Evolutionary conservation across 208 protist species (phyloP).

Genomic region (Vickermania spadyakhi): DNA sequence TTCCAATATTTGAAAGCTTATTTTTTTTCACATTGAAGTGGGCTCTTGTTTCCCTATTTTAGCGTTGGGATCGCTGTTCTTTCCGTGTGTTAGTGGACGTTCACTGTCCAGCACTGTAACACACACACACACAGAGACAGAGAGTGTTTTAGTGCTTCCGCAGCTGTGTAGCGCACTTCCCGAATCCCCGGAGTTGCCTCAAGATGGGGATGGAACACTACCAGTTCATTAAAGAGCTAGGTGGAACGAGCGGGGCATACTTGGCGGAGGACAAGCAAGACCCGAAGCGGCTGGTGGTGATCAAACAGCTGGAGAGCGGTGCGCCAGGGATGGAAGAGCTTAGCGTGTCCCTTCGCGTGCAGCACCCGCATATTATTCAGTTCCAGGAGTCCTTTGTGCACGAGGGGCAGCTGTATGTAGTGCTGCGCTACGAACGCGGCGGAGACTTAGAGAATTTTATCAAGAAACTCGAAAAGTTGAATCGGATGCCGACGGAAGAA

Average conservation of each 20-base stretch:
- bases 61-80: background rate
- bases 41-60: no score
- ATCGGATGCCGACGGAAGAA: slow-evolving; percentile 34
- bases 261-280: slow-evolving; percentile 58
- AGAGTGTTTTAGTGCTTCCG: no score
- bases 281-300: slow-evolving; percentile 44
- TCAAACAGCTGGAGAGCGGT: slow-evolving; percentile 66
- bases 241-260: slow-evolving; percentile 69
- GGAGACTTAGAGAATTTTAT: slow-evolving; percentile 76
- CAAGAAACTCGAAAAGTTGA: slow-evolving; percentile 15
- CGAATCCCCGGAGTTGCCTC: no score
- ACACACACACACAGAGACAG: slow-evolving; percentile 1
- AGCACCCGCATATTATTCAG: slow-evolving; percentile 68
- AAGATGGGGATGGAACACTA: slow-evolving; percentile 85
- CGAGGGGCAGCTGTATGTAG: slow-evolving; percentile 65
- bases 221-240: slow-evolving; percentile 53
- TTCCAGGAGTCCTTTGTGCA: slow-evolving; percentile 69
- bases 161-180: no score
- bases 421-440: slow-evolving; percentile 71
- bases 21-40: no score
- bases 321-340: slow-evolving; percentile 67
- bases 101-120: no score
- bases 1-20: no score
- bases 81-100: background rate
- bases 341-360: slow-evolving; percentile 59